Conservation (phyloP, 805 yeast genomes). For the Candida nemodendra region DNA sequence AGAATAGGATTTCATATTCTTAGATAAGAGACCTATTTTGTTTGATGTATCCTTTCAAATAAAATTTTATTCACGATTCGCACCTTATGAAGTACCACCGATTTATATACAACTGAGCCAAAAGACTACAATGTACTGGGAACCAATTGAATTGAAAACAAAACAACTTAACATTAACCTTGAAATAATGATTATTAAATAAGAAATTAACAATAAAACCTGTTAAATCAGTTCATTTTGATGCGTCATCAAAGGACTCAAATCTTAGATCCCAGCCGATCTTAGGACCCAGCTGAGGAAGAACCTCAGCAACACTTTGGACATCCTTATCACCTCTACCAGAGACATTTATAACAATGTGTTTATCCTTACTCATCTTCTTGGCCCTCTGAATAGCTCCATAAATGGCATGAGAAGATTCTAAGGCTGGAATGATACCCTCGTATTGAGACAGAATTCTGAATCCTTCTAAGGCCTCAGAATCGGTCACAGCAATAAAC, state of each 20-base stretch:
- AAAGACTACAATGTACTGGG: too few relatives aligned
- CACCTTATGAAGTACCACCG: too few relatives aligned
- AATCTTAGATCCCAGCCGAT: slow-evolving; percentile 97
- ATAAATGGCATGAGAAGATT: slow-evolving; percentile 92
- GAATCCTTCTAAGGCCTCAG: slow-evolving; percentile 93
- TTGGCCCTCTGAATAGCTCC: slow-evolving; percentile 90
- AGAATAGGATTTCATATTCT: too few relatives aligned
- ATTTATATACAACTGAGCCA: too few relatives aligned
- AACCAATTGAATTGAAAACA: too few relatives aligned
- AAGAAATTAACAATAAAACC: too few relatives aligned
- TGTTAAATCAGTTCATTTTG: slow-evolving; percentile 23
- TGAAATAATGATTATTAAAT: too few relatives aligned
- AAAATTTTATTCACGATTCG: not conserved
- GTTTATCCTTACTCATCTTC: slow-evolving; percentile 73
- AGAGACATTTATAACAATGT: slow-evolving; percentile 83
- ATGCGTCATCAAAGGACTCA: slow-evolving; percentile 41
- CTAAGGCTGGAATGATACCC: slow-evolving; percentile 98
- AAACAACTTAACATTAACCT: too few relatives aligned
- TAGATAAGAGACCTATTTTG: too few relatives aligned
- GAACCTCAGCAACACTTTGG: slow-evolving; percentile 91
- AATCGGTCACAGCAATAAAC: slow-evolving; percentile 90
- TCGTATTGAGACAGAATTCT: slow-evolving; percentile 84
- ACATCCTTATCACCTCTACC: slow-evolving; percentile 99
- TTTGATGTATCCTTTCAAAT: not conserved
- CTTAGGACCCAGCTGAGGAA: slow-evolving; percentile 85